These are phyloP conservation scores for Rhodotorula graminis DNA, from an alignment of 768 basidiomycete species.

Conservation along the genomic window DNA sequence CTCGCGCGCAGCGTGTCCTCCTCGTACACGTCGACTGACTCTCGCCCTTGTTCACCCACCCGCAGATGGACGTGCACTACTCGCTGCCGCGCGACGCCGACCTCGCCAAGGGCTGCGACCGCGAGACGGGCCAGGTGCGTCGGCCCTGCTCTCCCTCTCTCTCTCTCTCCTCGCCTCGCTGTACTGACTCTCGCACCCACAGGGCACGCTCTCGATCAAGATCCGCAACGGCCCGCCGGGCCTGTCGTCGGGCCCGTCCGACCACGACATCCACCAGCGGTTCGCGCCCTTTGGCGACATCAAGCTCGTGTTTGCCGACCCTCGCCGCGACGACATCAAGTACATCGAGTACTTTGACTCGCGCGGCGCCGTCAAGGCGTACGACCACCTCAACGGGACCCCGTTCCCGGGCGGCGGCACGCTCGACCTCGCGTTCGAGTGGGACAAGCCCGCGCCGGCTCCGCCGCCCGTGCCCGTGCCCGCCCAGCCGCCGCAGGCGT, in stretches of 20 bases:
- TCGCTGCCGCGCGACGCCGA: slow-evolving; percentile 87
- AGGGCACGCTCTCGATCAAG: slow-evolving; percentile 78
- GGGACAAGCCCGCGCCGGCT: slow-evolving; percentile 54
- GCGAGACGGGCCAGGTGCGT: slow-evolving; percentile 74
- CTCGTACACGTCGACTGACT: neutral
- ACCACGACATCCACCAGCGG: slow-evolving; percentile 75
- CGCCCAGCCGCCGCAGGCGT: neutral
- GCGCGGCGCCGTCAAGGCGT: slow-evolving; percentile 71
- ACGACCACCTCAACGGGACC: slow-evolving; percentile 72
- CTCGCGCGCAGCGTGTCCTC: too few relatives aligned
- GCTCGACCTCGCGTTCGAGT: slow-evolving; percentile 80
- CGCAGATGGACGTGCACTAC: slow-evolving; percentile 96
- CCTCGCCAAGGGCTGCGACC: slow-evolving; percentile 55
- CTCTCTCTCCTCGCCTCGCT: neutral
- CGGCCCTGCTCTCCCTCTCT: neutral
- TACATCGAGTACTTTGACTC: slow-evolving; percentile 93
- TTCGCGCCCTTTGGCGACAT: slow-evolving; percentile 89
- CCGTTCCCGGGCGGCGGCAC: slow-evolving; percentile 78
- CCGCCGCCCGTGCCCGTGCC: neutral
- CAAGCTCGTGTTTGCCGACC: slow-evolving; percentile 61
- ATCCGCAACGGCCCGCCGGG: slow-evolving; percentile 58
- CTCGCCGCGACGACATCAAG: slow-evolving; percentile 52
- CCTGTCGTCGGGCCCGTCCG: slow-evolving; percentile 62
- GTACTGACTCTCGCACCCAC: slow-evolving; percentile 38
- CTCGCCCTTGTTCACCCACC: neutral